A percentile compares a stretch with the other conserved stretches of the same genome.
These are phyloP conservation scores for Tuber borchii DNA, from an alignment of 495 filamentous ascomycete species.

Conservation along the genomic window DNA sequence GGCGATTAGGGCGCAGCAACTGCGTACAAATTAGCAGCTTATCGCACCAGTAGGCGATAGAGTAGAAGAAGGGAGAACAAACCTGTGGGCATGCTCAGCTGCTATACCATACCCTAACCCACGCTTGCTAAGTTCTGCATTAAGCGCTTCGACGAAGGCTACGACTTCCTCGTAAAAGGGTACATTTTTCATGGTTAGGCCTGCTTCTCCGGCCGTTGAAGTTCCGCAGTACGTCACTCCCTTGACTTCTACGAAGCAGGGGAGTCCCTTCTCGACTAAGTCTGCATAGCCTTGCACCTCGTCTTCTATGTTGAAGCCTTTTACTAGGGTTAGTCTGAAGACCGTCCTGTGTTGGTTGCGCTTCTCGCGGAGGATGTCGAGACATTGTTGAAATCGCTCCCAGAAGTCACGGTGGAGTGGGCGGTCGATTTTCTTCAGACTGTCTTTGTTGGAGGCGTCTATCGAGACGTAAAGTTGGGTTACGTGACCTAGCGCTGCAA, in stretches of 20 bases:
- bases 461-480: slow-evolving; percentile 95
- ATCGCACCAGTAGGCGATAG: neutral
- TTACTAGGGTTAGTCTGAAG: slow-evolving; percentile 90
- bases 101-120: slow-evolving; percentile 81
- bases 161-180: slow-evolving; percentile 86
- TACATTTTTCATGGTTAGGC: slow-evolving; percentile 90
- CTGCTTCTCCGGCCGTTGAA: slow-evolving; percentile 67
- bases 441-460: slow-evolving; percentile 86
- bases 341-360: slow-evolving; percentile 81
- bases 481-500: slow-evolving; percentile 70
- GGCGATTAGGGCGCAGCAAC: slow-evolving; percentile 82
- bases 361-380: slow-evolving; percentile 80
- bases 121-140: slow-evolving; percentile 56
- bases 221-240: slow-evolving; percentile 96
- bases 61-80: neutral
- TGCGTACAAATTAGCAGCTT: neutral
- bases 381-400: slow-evolving; percentile 84
- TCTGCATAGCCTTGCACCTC: slow-evolving; percentile 86
- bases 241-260: slow-evolving; percentile 90
- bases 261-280: slow-evolving; percentile 73
- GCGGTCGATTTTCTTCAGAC: slow-evolving; percentile 75
- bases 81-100: slow-evolving; percentile 77
- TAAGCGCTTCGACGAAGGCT: slow-evolving; percentile 68
- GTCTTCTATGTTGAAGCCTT: slow-evolving; percentile 92
- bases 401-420: slow-evolving; percentile 94